A percentile compares a stretch with the other conserved stretches of the same genome.
Evolutionary conservation across 2,329 filamentous ascomycete genomes (phyloP).

Genomic region (Aspergillus sp.): DNA sequence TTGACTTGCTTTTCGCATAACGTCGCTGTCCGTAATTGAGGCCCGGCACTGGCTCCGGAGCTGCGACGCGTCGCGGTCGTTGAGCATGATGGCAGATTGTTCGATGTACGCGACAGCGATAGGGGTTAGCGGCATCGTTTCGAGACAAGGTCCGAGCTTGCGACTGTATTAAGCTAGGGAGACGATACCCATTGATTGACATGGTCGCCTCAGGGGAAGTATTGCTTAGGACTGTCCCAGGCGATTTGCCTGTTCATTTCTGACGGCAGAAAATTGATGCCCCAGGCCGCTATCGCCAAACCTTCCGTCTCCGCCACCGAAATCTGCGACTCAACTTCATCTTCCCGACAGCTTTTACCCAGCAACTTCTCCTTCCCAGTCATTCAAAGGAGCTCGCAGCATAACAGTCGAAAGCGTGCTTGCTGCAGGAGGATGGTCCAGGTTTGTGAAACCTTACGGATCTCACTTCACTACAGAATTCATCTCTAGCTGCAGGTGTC

Average conservation of each 20-base stretch:
- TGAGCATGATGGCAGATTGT: conserved; percentile 38
- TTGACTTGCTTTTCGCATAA: conserved; percentile 43
- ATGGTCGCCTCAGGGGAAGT: conserved; percentile 25
- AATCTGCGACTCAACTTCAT: conserved; percentile 36
- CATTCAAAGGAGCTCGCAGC: conserved; percentile 30
- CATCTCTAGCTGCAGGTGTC: conserved; percentile 33
- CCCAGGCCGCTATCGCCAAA: conserved; percentile 32
- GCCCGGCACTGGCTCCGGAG: conserved; percentile 20
- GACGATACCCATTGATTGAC: conserved; percentile 28
- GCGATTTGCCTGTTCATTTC: conserved; percentile 6
- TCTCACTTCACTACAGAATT: conserved; percentile 29
- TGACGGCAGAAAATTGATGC: conserved; percentile 23
- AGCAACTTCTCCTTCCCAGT: conserved; percentile 27
- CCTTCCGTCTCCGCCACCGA: conserved; percentile 43
- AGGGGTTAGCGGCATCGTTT: conserved; percentile 8
- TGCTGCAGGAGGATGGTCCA: conserved; percentile 42
- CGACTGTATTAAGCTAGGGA: conserved; percentile 19
- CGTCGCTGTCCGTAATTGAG: conserved; percentile 28
- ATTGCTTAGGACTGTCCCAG: conserved; percentile 2
- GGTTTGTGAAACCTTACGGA: conserved; percentile 40
- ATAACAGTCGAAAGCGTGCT: conserved; percentile 31
- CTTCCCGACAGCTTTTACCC: conserved; percentile 36
- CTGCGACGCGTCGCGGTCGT: conserved; percentile 24
- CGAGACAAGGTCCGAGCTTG: not conserved
- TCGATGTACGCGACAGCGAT: conserved; percentile 30